Conservation (phyloP, 73 alveolate genomes). For the Tetrahymena thermophila region DNA sequence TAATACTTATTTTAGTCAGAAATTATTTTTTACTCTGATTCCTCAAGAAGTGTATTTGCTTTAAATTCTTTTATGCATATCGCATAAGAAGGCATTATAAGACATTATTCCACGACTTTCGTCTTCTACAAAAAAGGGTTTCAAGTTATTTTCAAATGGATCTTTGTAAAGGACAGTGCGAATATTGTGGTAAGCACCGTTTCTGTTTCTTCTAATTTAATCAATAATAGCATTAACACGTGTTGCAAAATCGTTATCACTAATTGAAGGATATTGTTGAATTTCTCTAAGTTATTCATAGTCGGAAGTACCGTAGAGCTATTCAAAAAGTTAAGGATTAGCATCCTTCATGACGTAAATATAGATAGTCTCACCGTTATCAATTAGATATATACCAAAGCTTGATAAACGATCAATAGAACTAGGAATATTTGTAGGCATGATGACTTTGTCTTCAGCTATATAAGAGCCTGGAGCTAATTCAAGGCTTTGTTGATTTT, state of each 20-base stretch:
- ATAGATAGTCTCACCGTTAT: constrained; percentile 56
- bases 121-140: not conserved
- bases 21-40: not conserved
- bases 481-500: not conserved
- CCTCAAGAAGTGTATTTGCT: not conserved
- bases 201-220: not conserved
- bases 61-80: not conserved
- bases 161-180: not conserved
- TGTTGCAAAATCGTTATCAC: not conserved
- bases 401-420: constrained; percentile 10
- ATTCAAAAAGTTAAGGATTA: not conserved
- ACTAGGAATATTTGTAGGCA: constrained; percentile 52
- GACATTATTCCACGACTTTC: not conserved
- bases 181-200: not conserved
- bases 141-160: not conserved
- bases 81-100: not conserved
- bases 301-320: not conserved
- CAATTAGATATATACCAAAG: constrained; percentile 47
- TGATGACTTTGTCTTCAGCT: constrained; percentile 32
- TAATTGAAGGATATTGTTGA: not conserved
- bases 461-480: constrained; percentile 17
- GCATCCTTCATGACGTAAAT: constrained; percentile 51
- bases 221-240: not conserved
- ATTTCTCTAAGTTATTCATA: not conserved
- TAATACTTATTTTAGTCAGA: not conserved